A percentile compares a stretch with the other conserved stretches of the same genome.
Conservation (phyloP, 1,284 basidiomycete genomes). For the Sanghuangporus sanghuang region DNA sequence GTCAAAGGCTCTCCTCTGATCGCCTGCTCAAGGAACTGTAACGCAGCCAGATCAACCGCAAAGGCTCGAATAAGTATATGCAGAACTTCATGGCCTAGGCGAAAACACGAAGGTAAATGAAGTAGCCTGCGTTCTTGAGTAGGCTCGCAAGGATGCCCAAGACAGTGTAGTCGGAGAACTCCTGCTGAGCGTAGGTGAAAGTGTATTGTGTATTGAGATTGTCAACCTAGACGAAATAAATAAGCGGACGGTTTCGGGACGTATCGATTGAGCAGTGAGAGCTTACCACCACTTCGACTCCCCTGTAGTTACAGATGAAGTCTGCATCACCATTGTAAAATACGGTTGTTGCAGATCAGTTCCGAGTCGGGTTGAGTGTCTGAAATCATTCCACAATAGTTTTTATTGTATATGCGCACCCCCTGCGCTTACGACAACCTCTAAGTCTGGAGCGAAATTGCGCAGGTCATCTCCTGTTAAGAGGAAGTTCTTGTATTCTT, state of each 20-base stretch:
- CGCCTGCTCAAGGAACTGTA: slow-evolving; percentile 29
- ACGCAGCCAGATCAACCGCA: slow-evolving; percentile 25
- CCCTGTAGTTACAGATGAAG: slow-evolving; percentile 54
- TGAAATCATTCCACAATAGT: neutral
- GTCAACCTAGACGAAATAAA: slow-evolving; percentile 30
- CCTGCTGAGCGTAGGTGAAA: slow-evolving; percentile 32
- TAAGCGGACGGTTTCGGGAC: slow-evolving; percentile 19
- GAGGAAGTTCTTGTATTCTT: slow-evolving; percentile 52
- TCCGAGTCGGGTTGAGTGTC: neutral
- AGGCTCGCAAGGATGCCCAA: slow-evolving; percentile 42
- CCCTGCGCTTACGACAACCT: slow-evolving; percentile 55
- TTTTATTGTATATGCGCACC: slow-evolving; percentile 33
- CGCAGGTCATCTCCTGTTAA: slow-evolving; percentile 61
- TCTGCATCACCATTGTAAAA: slow-evolving; percentile 31
- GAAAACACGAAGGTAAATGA: slow-evolving; percentile 53
- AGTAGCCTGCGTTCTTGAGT: slow-evolving; percentile 56
- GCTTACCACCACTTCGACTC: slow-evolving; percentile 56
- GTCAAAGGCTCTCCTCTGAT: slow-evolving; percentile 20
- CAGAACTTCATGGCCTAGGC: slow-evolving; percentile 47
- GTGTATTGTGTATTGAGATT: slow-evolving; percentile 38
- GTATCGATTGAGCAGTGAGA: slow-evolving; percentile 12
- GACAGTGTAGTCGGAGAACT: slow-evolving; percentile 46
- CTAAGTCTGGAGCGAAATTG: slow-evolving; percentile 47
- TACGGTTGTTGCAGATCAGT: slow-evolving; percentile 7
- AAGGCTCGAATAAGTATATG: slow-evolving; percentile 29